Evolutionary conservation across 2,329 filamentous ascomycete species (phyloP).

Genomic region (Cryphonectria naterciae): DNA sequence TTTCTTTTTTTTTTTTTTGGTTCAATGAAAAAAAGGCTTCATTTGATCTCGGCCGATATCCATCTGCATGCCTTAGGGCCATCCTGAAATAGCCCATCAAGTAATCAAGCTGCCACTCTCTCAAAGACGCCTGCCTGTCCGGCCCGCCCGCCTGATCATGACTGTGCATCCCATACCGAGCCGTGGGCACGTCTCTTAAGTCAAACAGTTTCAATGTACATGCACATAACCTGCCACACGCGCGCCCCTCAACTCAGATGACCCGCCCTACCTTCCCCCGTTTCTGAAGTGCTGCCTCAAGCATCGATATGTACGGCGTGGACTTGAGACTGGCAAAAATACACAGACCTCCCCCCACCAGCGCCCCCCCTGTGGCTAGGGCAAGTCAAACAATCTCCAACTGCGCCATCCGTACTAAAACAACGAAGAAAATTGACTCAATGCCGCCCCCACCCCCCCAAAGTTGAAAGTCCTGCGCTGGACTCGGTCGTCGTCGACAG

Average conservation of each 20-base stretch:
- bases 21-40: not conserved
- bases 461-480: not conserved
- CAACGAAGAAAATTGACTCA: not conserved
- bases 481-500: not conserved
- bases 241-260: constrained; percentile 6
- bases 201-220: constrained; percentile 4
- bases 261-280: not conserved
- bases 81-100: not conserved
- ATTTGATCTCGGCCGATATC: constrained; percentile 15
- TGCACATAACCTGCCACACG: constrained; percentile 3
- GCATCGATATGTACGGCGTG: not conserved
- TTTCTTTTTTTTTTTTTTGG: not conserved
- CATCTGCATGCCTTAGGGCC: constrained; percentile 20
- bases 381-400: not conserved
- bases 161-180: constrained; percentile 9
- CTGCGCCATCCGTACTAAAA: not conserved
- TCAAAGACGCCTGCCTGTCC: constrained; percentile 5
- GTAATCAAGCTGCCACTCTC: constrained; percentile 18
- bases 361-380: not conserved
- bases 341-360: not conserved
- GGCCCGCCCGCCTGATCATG: constrained; percentile 21
- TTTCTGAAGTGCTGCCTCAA: constrained; percentile 4
- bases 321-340: not conserved
- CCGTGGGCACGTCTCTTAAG: constrained; percentile 24
- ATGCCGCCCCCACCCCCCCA: not conserved